Base-by-base conservation (phyloP, 106 monocot genomes). In the Alisma plantagoaquatica region DNA sequence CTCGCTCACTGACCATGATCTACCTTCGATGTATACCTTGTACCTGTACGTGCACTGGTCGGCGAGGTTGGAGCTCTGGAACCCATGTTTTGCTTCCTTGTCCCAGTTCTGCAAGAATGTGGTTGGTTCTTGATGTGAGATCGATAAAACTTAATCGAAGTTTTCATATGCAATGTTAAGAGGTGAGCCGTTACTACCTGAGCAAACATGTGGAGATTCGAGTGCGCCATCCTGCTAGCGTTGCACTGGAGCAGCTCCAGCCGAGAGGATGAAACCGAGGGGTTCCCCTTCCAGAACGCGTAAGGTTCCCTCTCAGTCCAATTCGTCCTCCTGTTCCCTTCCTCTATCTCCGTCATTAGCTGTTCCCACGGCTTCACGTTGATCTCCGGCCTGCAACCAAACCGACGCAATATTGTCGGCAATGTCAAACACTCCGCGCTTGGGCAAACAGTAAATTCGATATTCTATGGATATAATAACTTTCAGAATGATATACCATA, bases 271-370 rank as follows among this genome's bases (percentile, higher is more conserved):
- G 78, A 74, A 25, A 82, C 77, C 0, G 46, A 54, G 0, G 81
- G 86, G 35, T 87, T 87, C 20, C 86, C 86, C 57, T 87, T 87
- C 82, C 87, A 82, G 62, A 70, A 87, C 2, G 87, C 87, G 32
- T 82, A 70, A 15, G 82, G 87, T 23, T 72, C 82, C 22, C 87
- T 74, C 23, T 78, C 51, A 29, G 53, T 63, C 87, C 87, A 87
- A n/a, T 33, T 60, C 17, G 70, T 26, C 42, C 17, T 62, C 58
- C 60, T 29, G 41, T 78, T 87, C 32, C 70, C 82, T 48, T 75
- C 56, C 49, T 60, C 56, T 8, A 87, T 27, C 48, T 78, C 87
- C 21, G 12, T 21, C 6, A 11, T 38, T 53, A 82, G 54, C 29
- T 17, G 27, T 23, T 75, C 75, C 87, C 87, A 82, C 54, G 87